These are phyloP conservation scores for Lepidium campestre DNA, from an alignment of 441 rosid species.

Conservation along the genomic window DNA sequence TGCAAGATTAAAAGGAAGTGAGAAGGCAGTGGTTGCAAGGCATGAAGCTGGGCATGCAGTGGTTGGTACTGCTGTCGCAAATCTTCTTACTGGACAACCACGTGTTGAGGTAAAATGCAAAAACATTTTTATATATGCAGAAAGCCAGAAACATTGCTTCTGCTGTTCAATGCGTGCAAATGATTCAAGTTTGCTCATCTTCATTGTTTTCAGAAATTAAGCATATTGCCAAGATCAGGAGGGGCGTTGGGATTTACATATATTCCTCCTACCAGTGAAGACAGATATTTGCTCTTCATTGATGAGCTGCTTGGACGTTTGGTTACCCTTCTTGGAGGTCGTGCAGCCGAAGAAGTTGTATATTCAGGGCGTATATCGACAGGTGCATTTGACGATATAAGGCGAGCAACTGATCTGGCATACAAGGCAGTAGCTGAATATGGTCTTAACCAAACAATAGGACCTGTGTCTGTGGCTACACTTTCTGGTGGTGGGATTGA, in stretches of 20 bases:
- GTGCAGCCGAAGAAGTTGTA: conserved; percentile 95
- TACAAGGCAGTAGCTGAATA: conserved; percentile 98
- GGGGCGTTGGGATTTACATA: conserved; percentile 96
- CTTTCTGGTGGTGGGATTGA: conserved; percentile 93
- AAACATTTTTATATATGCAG: neutral
- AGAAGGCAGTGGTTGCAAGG: conserved; percentile 95
- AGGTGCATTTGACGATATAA: conserved; percentile 94
- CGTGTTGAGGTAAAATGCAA: conserved; percentile 72
- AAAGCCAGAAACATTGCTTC: neutral
- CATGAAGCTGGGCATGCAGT: conserved; percentile 99
- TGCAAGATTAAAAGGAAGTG: conserved; percentile 76
- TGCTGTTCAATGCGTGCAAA: neutral
- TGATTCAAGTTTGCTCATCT: neutral
- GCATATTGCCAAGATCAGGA: conserved; percentile 97
- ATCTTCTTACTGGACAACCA: conserved; percentile 83
- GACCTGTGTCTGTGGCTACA: conserved; percentile 80
- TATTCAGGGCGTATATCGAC: conserved; percentile 96
- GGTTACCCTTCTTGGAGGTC: conserved; percentile 98
- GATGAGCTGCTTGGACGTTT: conserved; percentile 94
- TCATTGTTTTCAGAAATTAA: conserved; percentile 57
- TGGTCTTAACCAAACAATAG: conserved; percentile 84
- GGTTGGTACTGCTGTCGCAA: conserved; percentile 95
- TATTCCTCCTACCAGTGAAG: conserved; percentile 78
- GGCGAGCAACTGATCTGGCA: conserved; percentile 95
- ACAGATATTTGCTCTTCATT: conserved; percentile 86